Base-by-base conservation (phyloP, 2,329 filamentous ascomycete species). In the Rosellinia necatrix region DNA sequence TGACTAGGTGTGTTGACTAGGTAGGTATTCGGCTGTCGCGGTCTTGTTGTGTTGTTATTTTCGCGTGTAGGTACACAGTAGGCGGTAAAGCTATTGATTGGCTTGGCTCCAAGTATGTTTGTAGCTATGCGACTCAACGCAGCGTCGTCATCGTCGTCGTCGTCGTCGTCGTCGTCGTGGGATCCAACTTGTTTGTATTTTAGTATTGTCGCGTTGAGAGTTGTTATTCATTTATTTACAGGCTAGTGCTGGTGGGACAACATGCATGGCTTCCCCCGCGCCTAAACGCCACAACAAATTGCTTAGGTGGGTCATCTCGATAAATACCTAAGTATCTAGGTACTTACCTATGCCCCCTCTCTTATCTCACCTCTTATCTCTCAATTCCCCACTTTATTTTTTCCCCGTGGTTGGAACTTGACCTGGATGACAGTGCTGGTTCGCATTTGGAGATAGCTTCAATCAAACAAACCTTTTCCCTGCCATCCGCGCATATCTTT, bases 301-400 rank as follows among this genome's bases (percentile, higher is more conserved):
- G n/a, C n/a, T n/a, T n/a, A n/a, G n/a, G n/a, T n/a, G n/a, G n/a
- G n/a, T n/a, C n/a, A n/a, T n/a, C n/a, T n/a, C n/a, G n/a, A n/a
- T n/a, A n/a, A n/a, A n/a, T n/a, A n/a, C n/a, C n/a, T n/a, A n/a
- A n/a, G n/a, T n/a, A n/a, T n/a, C n/a, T n/a, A n/a, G n/a, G n/a
- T n/a, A n/a, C n/a, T n/a, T n/a, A n/a, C n/a, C n/a, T n/a, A 3
- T 9, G 4, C 27, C 22, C 10, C 53, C 37, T 35, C 49, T 50
- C 43, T 37, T 56, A 17, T 19, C n/a, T 38, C 37, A 51, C 49
- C n/a, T 19, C 5, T 34, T 54, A 64, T 64, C 60, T 6, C 5
- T 9, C 9, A 21, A n/a, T n/a, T 43, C 50, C 30, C 60, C 61
- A 66, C 62, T 65, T 63, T 60, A 59, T 53, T 60, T 64, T 66